Evolutionary conservation across 306 rosid genomes (phyloP), one percentile per base, ranked within the genome.

Genomic region (Gynostemma pentaphyllum): DNA sequence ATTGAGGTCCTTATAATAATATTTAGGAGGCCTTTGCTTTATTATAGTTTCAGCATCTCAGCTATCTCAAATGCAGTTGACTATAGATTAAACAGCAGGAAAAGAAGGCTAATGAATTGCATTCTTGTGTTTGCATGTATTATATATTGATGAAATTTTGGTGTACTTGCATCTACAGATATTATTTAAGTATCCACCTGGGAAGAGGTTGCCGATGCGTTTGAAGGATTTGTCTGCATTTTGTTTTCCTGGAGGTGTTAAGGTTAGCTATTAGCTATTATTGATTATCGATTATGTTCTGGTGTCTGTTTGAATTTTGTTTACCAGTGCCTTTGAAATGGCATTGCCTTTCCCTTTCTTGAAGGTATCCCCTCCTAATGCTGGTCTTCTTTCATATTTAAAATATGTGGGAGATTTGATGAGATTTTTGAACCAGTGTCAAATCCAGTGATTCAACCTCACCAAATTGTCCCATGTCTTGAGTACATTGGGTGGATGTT

Each of bases 181-280:
- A 51, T 82, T 91, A 75, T 91, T 91, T 75, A 88, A 85, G 72
- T 91, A 85, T 73, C 98, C 98, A 68, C 95, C 92, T 49, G 78
- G 88, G 37, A 85, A 74, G 83, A 81, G 71, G 81, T 52, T 88
- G 45, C 73, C 83, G 30, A 66, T 83, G 78, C 92, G 92, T 26
- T 54, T 67, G 82, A 83, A 79, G 72, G 98, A 91, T 52, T 75
- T 91, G 75, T 80, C 87, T 61, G 78, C 89, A 53, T 91, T 91
- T 76, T 91, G 96, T 78, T 91, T 88, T 71, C 96, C 98, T 24
- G 81, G 67, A 62, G 89, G 98, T 29, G 86, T 88, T 72, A 84
- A 85, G 96, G 98, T 91, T 39, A n/a, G n/a, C n/a, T n/a, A n/a
- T n/a, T n/a, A 53, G 86, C 70, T 69, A 65, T 75, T 66, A 68